These are phyloP conservation scores for Pichia sorboxylosa DNA, from an alignment of 1,139 yeast genomes.

Conservation along the genomic window DNA sequence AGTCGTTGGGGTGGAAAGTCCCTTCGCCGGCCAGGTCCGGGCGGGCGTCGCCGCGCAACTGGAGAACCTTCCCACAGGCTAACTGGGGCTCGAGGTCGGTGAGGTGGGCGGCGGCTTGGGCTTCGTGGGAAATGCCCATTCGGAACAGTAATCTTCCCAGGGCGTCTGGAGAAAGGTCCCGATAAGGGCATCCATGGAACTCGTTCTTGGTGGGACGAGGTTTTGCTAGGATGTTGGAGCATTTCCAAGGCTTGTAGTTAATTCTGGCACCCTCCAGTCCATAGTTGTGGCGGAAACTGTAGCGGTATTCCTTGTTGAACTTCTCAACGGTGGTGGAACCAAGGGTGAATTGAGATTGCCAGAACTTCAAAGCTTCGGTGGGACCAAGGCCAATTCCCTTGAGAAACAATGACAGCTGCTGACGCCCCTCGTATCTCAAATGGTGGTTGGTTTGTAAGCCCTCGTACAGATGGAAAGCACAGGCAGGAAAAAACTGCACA, in stretches of 20 bases:
- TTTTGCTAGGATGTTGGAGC: slow-evolving; percentile 61
- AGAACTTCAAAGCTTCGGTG: slow-evolving; percentile 80
- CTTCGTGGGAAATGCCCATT: slow-evolving; percentile 90
- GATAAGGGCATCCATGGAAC: slow-evolving; percentile 87
- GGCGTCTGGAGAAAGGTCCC: slow-evolving; percentile 57
- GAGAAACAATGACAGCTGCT: slow-evolving; percentile 71
- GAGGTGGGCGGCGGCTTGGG: too few species aligned
- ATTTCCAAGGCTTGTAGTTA: slow-evolving; percentile 78
- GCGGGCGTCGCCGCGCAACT: too few species aligned
- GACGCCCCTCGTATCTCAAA: slow-evolving; percentile 72
- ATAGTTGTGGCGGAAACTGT: slow-evolving; percentile 78
- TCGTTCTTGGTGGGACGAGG: slow-evolving; percentile 61
- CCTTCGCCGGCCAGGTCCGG: too few species aligned
- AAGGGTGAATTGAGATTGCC: slow-evolving; percentile 61
- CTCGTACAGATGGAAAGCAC: slow-evolving; percentile 61
- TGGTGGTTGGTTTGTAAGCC: slow-evolving; percentile 54
- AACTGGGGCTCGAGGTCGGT: too few species aligned
- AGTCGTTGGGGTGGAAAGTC: slow-evolving; percentile 37
- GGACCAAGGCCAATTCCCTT: slow-evolving; percentile 82
- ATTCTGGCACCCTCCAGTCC: slow-evolving; percentile 87
- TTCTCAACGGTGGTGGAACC: slow-evolving; percentile 52
- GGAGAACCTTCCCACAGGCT: too few species aligned
- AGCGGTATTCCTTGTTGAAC: slow-evolving; percentile 78
- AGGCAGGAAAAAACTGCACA: slow-evolving; percentile 66
- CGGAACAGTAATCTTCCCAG: slow-evolving; percentile 40